These are phyloP conservation scores for Talaromyces thailandensis DNA, from an alignment of 495 filamentous ascomycete species.

Conservation along the genomic window DNA sequence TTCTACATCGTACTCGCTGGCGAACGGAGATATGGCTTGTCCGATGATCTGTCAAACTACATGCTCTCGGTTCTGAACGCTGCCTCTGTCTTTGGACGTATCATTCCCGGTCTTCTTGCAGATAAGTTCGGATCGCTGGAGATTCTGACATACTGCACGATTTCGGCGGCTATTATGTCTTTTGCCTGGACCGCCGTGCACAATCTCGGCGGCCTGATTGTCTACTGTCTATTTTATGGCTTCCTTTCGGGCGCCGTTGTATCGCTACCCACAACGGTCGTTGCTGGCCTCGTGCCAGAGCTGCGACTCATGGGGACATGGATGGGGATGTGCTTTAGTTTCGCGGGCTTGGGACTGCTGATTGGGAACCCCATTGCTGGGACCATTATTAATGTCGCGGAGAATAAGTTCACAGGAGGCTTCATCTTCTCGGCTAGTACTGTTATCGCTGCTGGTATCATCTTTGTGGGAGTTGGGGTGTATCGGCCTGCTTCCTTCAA, in stretches of 20 bases:
- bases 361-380: conserved; percentile 56
- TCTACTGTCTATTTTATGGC: conserved; percentile 31
- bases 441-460: neutral
- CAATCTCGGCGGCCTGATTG: conserved; percentile 23
- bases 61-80: conserved; percentile 39
- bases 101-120: conserved; percentile 31
- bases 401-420: conserved; percentile 4
- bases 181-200: conserved; percentile 27
- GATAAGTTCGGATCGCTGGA: conserved; percentile 26
- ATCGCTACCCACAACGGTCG: conserved; percentile 19
- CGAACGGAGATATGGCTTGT: conserved; percentile 9
- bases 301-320: conserved; percentile 46
- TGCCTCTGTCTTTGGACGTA: conserved; percentile 34
- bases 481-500: neutral
- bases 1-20: conserved; percentile 32
- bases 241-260: conserved; percentile 29
- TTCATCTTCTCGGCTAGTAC: neutral
- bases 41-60: conserved; percentile 28
- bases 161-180: conserved; percentile 18
- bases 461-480: neutral
- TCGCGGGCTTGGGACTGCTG: conserved; percentile 39
- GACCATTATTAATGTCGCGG: conserved; percentile 25
- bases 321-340: conserved; percentile 50
- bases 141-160: conserved; percentile 19
- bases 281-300: conserved; percentile 23